phyloP scores from a whole-genome alignment of 2,329 filamentous ascomycete species.

The Simplicillium sp. region DNA sequence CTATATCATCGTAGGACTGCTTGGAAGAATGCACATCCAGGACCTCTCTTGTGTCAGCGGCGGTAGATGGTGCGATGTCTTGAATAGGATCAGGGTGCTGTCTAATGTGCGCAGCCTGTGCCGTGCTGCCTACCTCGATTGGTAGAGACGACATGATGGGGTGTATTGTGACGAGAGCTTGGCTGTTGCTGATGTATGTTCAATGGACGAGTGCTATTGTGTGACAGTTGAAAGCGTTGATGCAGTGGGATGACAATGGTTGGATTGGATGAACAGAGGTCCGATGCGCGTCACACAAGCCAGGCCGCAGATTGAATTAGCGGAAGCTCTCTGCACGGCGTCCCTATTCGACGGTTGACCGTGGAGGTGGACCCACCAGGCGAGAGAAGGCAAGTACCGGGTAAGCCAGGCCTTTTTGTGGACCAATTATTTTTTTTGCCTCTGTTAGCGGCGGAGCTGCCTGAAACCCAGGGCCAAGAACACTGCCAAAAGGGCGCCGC shows the following conservation, averaged over 20 bases:
- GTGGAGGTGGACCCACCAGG: not conserved
- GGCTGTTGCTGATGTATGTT: constrained; percentile 1
- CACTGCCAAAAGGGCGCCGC: too few relatives aligned
- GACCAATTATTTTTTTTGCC: too few relatives aligned
- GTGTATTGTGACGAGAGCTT: constrained; percentile 1
- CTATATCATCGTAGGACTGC: constrained; percentile 17
- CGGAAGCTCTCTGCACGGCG: not conserved
- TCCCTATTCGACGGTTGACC: not conserved
- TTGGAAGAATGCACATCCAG: not conserved
- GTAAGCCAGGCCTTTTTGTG: too few relatives aligned
- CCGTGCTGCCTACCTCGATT: constrained; percentile 63
- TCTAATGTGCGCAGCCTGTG: constrained; percentile 76
- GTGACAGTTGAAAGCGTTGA: too few relatives aligned
- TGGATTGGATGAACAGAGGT: too few relatives aligned
- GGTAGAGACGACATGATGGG: constrained; percentile 44
- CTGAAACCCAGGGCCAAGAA: too few relatives aligned
- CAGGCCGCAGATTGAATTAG: not conserved
- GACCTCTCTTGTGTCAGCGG: constrained; percentile 46
- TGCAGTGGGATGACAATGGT: too few relatives aligned
- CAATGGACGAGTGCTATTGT: too few relatives aligned
- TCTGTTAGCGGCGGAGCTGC: too few relatives aligned
- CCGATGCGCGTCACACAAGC: too few relatives aligned
- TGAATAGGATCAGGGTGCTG: constrained; percentile 58
- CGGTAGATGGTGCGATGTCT: constrained; percentile 74
- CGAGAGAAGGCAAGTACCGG: too few relatives aligned